phyloP scores from a whole-genome alignment of 2,329 filamentous ascomycete genomes.

The Colletotrichum theobromicola region DNA sequence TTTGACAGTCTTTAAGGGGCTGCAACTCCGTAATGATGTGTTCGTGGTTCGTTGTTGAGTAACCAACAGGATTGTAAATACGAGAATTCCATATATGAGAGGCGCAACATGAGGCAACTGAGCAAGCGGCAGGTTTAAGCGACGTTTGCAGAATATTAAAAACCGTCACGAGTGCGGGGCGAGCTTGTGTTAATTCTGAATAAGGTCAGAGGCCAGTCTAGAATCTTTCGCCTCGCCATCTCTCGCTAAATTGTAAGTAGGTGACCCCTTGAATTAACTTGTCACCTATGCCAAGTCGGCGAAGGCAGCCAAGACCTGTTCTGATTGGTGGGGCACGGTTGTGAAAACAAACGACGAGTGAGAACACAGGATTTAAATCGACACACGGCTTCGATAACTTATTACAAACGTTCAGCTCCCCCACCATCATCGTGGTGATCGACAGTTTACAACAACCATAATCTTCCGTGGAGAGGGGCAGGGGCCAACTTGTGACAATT shows the following conservation, averaged over 20 bases:
- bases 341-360: background rate
- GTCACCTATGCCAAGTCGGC: background rate
- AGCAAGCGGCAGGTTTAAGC: background rate
- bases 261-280: background rate
- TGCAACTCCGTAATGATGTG: background rate
- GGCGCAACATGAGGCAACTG: background rate
- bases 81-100: background rate
- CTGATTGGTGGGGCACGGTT: background rate
- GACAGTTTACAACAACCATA: background rate
- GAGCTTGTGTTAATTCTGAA: background rate
- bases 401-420: background rate
- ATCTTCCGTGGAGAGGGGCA: background rate
- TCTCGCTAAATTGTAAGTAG: background rate
- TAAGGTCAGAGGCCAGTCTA: background rate
- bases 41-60: background rate
- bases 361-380: background rate
- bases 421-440: background rate
- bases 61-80: background rate
- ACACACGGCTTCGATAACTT: constrained; percentile 1
- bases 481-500: background rate
- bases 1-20: background rate
- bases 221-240: background rate
- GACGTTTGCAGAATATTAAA: background rate
- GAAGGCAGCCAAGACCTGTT: background rate
- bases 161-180: background rate